Percentiles rank a stretch among this genome's conserved stretches.
Evolutionary conservation across 2,329 filamentous ascomycete species (phyloP).

Genomic region (Aureobasidium sp.): DNA sequence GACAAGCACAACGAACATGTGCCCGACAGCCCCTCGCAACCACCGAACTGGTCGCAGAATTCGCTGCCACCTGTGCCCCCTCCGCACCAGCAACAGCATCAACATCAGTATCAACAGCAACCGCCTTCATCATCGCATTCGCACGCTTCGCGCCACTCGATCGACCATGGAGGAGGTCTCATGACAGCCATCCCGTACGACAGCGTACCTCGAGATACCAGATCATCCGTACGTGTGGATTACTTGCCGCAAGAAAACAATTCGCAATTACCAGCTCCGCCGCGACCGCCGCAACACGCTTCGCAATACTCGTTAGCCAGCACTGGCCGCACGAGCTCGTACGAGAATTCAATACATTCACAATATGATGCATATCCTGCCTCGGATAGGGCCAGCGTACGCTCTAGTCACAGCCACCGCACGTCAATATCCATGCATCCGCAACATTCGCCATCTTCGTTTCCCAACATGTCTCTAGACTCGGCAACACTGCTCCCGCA

Average conservation of each 20-base stretch:
- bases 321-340: conserved; percentile 13
- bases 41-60: conserved; percentile 44
- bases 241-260: conserved; percentile 61
- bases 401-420: conserved; percentile 52
- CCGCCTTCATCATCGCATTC: conserved; percentile 42
- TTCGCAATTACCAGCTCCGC: conserved; percentile 39
- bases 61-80: conserved; percentile 56
- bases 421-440: conserved; percentile 50
- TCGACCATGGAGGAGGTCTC: conserved; percentile 61
- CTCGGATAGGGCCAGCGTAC: conserved; percentile 58
- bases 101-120: conserved; percentile 55
- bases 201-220: conserved; percentile 55
- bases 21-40: conserved; percentile 48
- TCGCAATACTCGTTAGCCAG: conserved; percentile 9
- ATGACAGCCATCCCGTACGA: conserved; percentile 89
- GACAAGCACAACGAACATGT: conserved; percentile 56
- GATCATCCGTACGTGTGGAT: conserved; percentile 65
- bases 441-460: conserved; percentile 47
- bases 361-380: conserved; percentile 36
- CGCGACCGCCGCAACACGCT: conserved; percentile 25
- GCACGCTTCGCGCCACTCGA: conserved; percentile 58
- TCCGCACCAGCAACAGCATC: conserved; percentile 35
- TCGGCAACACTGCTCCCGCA: conserved; percentile 33
- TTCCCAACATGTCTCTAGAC: conserved; percentile 40
- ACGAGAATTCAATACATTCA: conserved; percentile 15